Percentiles rank a stretch among this genome's conserved stretches.
Evolutionary conservation across 2,329 filamentous ascomycete species (phyloP).

Genomic region (Fusarium keratoplasticum): DNA sequence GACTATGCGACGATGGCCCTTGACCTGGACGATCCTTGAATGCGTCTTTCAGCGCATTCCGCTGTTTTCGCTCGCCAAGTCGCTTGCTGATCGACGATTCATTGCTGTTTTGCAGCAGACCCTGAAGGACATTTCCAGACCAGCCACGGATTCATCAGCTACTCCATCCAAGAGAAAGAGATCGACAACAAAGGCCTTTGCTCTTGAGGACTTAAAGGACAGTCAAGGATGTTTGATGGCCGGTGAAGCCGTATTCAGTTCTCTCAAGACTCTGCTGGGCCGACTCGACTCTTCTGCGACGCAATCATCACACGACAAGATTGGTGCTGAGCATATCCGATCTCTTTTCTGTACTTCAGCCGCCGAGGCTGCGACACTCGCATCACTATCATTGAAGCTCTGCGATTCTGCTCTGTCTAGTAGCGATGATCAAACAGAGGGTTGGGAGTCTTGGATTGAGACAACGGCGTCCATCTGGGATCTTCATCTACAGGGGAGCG

Average conservation of each 20-base stretch:
- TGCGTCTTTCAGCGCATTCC: conserved; percentile 74
- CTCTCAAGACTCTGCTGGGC: conserved; percentile 59
- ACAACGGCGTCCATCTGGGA: conserved; percentile 63
- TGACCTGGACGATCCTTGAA: conserved; percentile 71
- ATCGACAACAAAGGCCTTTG: conserved; percentile 49
- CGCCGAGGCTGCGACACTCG: conserved; percentile 58
- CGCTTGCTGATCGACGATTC: conserved; percentile 78
- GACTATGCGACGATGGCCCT: conserved; percentile 65
- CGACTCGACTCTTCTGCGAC: conserved; percentile 54
- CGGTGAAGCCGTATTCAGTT: conserved; percentile 60
- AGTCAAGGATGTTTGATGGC: conserved; percentile 57
- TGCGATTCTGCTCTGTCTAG: conserved; percentile 55
- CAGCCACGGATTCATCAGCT: conserved; percentile 42
- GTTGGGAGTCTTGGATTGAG: conserved; percentile 60
- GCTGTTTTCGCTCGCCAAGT: conserved; percentile 74
- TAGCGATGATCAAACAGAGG: conserved; percentile 49
- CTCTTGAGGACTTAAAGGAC: conserved; percentile 55
- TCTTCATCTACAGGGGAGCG: conserved; percentile 62
- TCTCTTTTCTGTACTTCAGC: conserved; percentile 66
- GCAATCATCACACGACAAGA: conserved; percentile 56
- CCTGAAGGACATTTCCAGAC: conserved; percentile 66
- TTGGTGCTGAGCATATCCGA: conserved; percentile 69
- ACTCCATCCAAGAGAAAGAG: conserved; percentile 61
- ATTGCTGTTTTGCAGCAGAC: conserved; percentile 73
- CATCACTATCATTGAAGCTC: conserved; percentile 58